A percentile compares a stretch with the other conserved stretches of the same genome.
Evolutionary conservation across 805 yeast genomes (phyloP).

Genomic region (Yamadazyma takamatsuzukensis): DNA sequence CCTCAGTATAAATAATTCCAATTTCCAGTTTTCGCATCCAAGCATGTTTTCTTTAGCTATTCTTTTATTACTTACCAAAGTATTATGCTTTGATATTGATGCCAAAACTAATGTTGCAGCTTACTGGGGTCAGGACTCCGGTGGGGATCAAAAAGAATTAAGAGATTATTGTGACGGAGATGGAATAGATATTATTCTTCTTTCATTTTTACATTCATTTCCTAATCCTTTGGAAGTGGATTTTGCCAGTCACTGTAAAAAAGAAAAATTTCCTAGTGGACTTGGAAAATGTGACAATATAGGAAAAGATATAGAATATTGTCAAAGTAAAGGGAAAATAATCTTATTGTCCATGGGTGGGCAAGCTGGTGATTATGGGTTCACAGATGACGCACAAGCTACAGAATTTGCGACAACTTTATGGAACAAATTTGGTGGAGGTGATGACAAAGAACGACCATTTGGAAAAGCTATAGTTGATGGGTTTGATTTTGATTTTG

Average conservation of each 20-base stretch:
- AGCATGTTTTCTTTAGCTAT: too few relatives aligned
- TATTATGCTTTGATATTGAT: slow-evolving; percentile 12
- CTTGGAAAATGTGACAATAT: slow-evolving; percentile 36
- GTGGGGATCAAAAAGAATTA: slow-evolving; percentile 32
- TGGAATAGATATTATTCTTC: slow-evolving; percentile 60
- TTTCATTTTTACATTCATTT: slow-evolving; percentile 68
- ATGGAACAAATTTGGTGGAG: slow-evolving; percentile 40
- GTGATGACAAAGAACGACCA: slow-evolving; percentile 37
- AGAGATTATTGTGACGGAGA: slow-evolving; percentile 61
- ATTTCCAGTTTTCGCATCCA: too few relatives aligned
- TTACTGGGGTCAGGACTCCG: slow-evolving; percentile 29
- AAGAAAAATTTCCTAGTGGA: slow-evolving; percentile 37
- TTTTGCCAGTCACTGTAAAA: slow-evolving; percentile 50
- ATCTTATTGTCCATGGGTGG: slow-evolving; percentile 72
- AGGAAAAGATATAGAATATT: slow-evolving; percentile 64
- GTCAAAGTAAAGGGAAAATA: slow-evolving; percentile 75
- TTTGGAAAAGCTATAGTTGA: slow-evolving; percentile 76
- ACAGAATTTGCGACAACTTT: slow-evolving; percentile 46
- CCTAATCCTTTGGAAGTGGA: slow-evolving; percentile 34
- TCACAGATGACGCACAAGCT: slow-evolving; percentile 45
- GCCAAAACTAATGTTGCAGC: slow-evolving; percentile 23
- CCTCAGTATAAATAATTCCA: too few relatives aligned
- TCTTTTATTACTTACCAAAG: too few relatives aligned
- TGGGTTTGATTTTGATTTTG: slow-evolving; percentile 80
- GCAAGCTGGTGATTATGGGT: slow-evolving; percentile 38